Evolutionary conservation across 768 basidiomycete species (phyloP), one percentile per base, ranked within the genome.

Genomic region (Pleurotus platypus): DNA sequence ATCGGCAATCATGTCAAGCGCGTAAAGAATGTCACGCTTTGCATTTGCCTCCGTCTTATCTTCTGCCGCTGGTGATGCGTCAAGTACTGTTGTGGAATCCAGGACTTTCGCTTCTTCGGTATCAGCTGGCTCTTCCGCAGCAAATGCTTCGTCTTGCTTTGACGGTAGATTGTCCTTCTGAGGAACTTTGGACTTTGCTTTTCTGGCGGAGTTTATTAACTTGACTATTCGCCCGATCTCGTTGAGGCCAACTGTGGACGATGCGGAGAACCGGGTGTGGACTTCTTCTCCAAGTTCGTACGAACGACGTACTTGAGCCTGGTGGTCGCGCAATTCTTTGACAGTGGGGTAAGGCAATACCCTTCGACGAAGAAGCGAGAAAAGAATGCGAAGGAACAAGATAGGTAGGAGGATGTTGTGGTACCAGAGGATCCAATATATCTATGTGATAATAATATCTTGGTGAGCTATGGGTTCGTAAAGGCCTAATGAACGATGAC

Each of bases 361-460:
- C 58, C 74, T 76, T 37, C 78, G 75, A 39, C 76, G 75, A 27
- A 83, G 37, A 47, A 88, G 75, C 40, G 75, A 62, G 59, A 77
- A 80, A 26, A 81, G 62, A 12, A 86, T 64, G 38, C 75, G 72
- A 42, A 80, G 65, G 48, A 85, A 58, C 22, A 85, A 64, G 6
- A 77, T 74, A 11, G 87, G 79, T 11, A 81, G 70, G 3, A 89
- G 72, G 12, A 85, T 63, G 62, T 86, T 75, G 51, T 80, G 63
- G 66, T 80, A 80, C 87, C 87, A 89, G 13, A 87, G 62, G 37
- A 76, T 66, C 87, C 87, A 89, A 60, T 79, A 89, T 1, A 74
- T 56, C 87, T 87, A 59, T n/a, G n/a, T n/a, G 38, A 3, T 16
- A 6, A 45, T 22, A n/a, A 45, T 16, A 15, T 1, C 13, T 35